These are phyloP conservation scores for Microascus cirrosus DNA, from an alignment of 2,329 filamentous ascomycete genomes.

Conservation along the genomic window DNA sequence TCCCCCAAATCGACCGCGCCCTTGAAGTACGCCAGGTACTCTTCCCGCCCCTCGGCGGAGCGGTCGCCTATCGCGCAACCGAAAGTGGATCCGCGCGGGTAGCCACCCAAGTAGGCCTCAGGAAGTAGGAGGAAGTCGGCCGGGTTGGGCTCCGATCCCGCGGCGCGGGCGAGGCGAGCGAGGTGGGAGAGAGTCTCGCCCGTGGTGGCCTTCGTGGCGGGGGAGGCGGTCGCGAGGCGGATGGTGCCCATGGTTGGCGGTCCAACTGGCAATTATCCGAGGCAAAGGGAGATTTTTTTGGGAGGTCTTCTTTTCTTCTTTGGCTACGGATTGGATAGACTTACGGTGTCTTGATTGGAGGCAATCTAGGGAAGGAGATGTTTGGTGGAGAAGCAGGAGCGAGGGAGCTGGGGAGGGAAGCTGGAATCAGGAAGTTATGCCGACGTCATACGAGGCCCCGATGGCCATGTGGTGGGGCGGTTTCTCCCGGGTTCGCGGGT, in stretches of 20 bases:
- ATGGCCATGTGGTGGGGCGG: no score
- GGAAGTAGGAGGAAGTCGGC: constrained; percentile 74
- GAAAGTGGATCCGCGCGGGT: constrained; percentile 72
- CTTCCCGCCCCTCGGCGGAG: constrained; percentile 59
- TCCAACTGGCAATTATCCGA: background rate
- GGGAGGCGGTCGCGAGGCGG: constrained; percentile 45
- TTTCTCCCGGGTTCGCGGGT: no score
- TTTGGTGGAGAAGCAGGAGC: no score
- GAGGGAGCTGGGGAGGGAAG: no score
- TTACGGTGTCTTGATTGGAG: no score
- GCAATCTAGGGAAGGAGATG: no score
- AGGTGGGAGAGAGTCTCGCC: constrained; percentile 56
- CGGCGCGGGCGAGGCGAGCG: constrained; percentile 48
- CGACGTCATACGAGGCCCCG: no score
- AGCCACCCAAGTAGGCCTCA: constrained; percentile 85
- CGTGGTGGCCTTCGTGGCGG: constrained; percentile 36
- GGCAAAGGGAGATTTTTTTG: background rate
- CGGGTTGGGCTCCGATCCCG: constrained; percentile 29
- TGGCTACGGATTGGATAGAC: no score
- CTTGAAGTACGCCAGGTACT: constrained; percentile 73
- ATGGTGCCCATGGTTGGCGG: constrained; percentile 19
- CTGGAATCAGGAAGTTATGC: no score
- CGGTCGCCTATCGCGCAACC: constrained; percentile 65
- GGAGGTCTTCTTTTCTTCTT: background rate
- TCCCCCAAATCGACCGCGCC: constrained; percentile 76